Evolutionary conservation across 169 alveolate genomes (phyloP).

Genomic region (Plasmodium vinckei): DNA sequence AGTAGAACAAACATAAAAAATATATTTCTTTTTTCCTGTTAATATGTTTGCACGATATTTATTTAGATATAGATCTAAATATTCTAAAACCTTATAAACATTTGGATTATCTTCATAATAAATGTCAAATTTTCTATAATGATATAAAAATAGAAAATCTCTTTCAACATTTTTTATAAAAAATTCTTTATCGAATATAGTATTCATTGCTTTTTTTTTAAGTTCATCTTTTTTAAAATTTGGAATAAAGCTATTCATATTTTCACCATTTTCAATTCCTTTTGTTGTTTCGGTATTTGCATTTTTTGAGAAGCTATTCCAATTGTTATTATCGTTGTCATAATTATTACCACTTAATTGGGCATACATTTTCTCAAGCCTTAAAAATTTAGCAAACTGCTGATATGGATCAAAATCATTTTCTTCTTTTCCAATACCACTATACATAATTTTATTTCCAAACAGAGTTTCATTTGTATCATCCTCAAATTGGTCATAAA

Average conservation of each 20-base stretch:
- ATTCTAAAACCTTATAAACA: slow-evolving; percentile 54
- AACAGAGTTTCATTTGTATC: slow-evolving; percentile 6
- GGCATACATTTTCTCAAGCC: background rate
- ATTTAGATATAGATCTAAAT: slow-evolving; percentile 51
- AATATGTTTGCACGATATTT: slow-evolving; percentile 47
- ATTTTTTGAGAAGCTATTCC: too few species aligned
- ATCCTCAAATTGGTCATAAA: slow-evolving; percentile 49
- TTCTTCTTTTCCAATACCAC: slow-evolving; percentile 33
- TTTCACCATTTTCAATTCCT: background rate
- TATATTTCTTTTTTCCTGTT: slow-evolving; percentile 48
- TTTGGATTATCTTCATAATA: slow-evolving; percentile 55
- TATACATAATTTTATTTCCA: slow-evolving; percentile 56
- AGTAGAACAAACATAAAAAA: slow-evolving; percentile 39
- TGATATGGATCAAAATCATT: slow-evolving; percentile 45
- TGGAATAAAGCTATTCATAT: background rate
- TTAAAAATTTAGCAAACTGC: slow-evolving; percentile 16
- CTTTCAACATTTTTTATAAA: slow-evolving; percentile 32
- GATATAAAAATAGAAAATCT: slow-evolving; percentile 56
- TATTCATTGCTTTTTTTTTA: background rate
- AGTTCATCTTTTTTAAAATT: slow-evolving; percentile 1
- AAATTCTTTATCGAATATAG: slow-evolving; percentile 30
- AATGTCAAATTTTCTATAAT: slow-evolving; percentile 54
- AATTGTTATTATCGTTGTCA: background rate
- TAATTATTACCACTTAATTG: background rate
- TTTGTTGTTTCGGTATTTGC: background rate